A percentile compares a stretch with the other conserved stretches of the same genome.
Evolutionary conservation across 306 rosid species (phyloP).

Genomic region (Vachellia pachyceras): DNA sequence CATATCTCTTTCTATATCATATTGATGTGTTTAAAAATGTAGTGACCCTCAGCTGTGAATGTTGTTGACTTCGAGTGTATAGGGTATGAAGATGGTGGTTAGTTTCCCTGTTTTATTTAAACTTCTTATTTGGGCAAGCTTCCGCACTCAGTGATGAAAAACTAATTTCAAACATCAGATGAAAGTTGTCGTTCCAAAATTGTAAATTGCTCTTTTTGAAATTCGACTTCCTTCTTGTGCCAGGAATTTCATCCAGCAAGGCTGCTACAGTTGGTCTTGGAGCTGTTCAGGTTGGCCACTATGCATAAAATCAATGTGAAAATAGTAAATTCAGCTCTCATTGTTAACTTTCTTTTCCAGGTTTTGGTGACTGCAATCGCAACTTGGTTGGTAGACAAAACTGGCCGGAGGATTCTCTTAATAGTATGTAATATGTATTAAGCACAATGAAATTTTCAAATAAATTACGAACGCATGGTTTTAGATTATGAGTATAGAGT

Average conservation of each 20-base stretch:
- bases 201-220: constrained; percentile 20
- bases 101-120: not conserved
- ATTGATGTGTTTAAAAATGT: not conserved
- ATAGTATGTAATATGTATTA: constrained; percentile 64
- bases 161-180: constrained; percentile 22
- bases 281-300: constrained; percentile 63
- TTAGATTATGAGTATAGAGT: constrained; percentile 24
- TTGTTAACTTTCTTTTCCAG: constrained; percentile 44
- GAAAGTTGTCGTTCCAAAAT: constrained; percentile 15
- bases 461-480: not conserved
- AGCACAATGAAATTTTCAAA: constrained; percentile 4
- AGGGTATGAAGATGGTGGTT: not conserved
- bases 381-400: constrained; percentile 83
- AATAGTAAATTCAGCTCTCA: constrained; percentile 18
- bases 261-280: constrained; percentile 78
- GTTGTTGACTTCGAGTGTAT: not conserved
- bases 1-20: not conserved
- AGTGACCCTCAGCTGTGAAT: not conserved
- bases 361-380: constrained; percentile 71
- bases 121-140: constrained; percentile 16
- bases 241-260: constrained; percentile 73
- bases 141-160: constrained; percentile 26
- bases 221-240: constrained; percentile 40
- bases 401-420: constrained; percentile 79
- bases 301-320: constrained; percentile 22